phyloP scores from a whole-genome alignment of 139 green algal genomes.

The Pseudopediastrum boryanum region DNA sequence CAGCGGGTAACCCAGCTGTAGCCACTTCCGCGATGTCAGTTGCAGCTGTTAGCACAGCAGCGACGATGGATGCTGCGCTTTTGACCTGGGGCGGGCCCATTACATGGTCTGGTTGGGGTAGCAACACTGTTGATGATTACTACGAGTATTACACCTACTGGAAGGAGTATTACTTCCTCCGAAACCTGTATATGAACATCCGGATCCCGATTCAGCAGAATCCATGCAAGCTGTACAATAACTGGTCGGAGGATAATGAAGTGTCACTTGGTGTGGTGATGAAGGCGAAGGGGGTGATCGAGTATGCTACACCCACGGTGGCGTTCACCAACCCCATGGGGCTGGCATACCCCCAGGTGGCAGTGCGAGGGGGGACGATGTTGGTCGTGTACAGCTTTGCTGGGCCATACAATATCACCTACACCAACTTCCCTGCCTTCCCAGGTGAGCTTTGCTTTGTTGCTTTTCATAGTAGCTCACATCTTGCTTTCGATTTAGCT shows the following conservation, averaged over 20 bases:
- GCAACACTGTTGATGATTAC: neutral
- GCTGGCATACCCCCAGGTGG: constrained; percentile 15
- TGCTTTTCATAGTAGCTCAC: neutral
- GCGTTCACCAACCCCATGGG: constrained; percentile 25
- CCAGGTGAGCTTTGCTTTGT: constrained; percentile 11
- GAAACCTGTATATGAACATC: constrained; percentile 37
- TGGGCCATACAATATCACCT: neutral
- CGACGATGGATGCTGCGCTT: no score
- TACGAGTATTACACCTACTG: constrained; percentile 26
- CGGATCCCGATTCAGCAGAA: constrained; percentile 20
- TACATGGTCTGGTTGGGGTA: constrained; percentile 13
- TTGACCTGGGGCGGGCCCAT: no score
- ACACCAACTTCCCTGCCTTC: neutral
- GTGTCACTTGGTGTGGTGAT: constrained; percentile 19
- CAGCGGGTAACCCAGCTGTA: no score
- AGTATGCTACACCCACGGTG: neutral
- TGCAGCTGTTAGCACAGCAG: no score
- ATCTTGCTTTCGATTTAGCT: neutral
- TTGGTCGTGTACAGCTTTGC: constrained; percentile 30
- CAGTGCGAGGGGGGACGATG: constrained; percentile 17
- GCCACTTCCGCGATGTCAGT: no score
- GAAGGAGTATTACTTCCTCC: constrained; percentile 39
- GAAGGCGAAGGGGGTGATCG: constrained; percentile 1
- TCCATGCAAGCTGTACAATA: constrained; percentile 23
- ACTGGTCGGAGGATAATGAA: constrained; percentile 23